Base-by-base conservation (phyloP, 768 basidiomycete species). In the Epithele typhae region DNA sequence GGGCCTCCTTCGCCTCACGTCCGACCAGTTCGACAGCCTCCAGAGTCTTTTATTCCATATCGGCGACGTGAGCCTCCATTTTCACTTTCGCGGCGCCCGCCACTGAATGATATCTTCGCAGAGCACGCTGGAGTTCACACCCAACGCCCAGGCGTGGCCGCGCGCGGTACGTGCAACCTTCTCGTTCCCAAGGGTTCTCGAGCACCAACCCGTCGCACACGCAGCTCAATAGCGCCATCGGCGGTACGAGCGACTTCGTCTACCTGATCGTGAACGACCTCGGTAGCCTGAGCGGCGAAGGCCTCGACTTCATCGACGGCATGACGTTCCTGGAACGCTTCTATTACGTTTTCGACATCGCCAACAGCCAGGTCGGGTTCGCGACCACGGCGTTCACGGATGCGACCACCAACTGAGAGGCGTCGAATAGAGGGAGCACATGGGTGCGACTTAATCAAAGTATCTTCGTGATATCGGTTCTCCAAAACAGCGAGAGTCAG, bases 61-160 rank as follows among this genome's bases (percentile, higher is more conserved):
- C 46, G 71, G 69, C 40, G 70, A 71, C 32, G 78, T 78, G 53
- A 54, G 74, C 27, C 27, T 30, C 14, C 27, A 30, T 30, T 7
- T 7, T 7, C 27, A 7, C 8, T 30, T 30, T 30, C 27, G 7
- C 27, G 7, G 14, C 14, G 27, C 27, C 27, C 27, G 27, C 7
- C 27, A 30, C 14, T 14, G 27, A 7, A 30, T 30, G 8, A 17
- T 36, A 36, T 15, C 9, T 32, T 32, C 18, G 25, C 41, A 80
- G 77, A 64, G 62, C 11, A 72, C 73, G 2, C 80, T 73, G 52
- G 75, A 77, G 59, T 56, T 86, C 46, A 79, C 77, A 2, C 62
- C 78, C 8, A 81, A 84, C 53, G 82, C 79, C 1, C 84, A 87
- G 68, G 76, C 79, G 45, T 86, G 82, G 80, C 83, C 81, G 0